phyloP scores from a whole-genome alignment of 2,329 filamentous ascomycete species.

The Cladophialophora psammophila region DNA sequence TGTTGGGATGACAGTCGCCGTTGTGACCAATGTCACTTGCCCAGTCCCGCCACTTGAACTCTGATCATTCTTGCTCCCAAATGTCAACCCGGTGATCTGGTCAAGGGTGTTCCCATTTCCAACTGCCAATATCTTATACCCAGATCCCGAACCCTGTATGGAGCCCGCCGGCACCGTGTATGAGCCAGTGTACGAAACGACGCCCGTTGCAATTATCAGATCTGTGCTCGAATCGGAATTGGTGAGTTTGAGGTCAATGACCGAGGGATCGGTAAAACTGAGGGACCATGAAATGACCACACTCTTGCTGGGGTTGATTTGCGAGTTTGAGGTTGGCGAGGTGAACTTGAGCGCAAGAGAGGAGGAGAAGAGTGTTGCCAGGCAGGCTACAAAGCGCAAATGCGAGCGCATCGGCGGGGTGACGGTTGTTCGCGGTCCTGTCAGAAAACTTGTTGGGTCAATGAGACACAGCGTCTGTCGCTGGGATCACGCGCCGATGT shows the following conservation, averaged over 20 bases:
- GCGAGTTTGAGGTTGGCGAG: constrained; percentile 25
- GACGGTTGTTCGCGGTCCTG: background rate
- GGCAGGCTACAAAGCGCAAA: background rate
- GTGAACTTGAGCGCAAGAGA: constrained; percentile 28
- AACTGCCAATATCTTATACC: constrained; percentile 18
- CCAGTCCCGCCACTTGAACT: constrained; percentile 17
- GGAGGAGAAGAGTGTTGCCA: constrained; percentile 19
- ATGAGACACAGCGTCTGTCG: background rate
- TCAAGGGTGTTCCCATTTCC: constrained; percentile 17
- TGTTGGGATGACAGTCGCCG: constrained; percentile 4
- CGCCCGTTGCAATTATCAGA: constrained; percentile 24
- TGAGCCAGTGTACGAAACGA: constrained; percentile 21
- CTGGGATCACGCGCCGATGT: background rate
- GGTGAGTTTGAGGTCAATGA: constrained; percentile 53
- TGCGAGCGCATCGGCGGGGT: constrained; percentile 9
- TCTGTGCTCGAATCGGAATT: constrained; percentile 44
- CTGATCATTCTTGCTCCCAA: constrained; percentile 7
- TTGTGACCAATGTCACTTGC: constrained; percentile 19
- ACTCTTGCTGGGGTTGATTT: constrained; percentile 37
- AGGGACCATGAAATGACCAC: constrained; percentile 35
- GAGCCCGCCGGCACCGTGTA: constrained; percentile 28
- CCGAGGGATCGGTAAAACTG: constrained; percentile 47
- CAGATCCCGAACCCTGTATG: constrained; percentile 19
- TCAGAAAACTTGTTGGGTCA: background rate
- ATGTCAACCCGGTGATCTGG: constrained; percentile 17